Evolutionary conservation across 2,329 filamentous ascomycete genomes (phyloP).

Genomic region (Fusarium nematophilum): DNA sequence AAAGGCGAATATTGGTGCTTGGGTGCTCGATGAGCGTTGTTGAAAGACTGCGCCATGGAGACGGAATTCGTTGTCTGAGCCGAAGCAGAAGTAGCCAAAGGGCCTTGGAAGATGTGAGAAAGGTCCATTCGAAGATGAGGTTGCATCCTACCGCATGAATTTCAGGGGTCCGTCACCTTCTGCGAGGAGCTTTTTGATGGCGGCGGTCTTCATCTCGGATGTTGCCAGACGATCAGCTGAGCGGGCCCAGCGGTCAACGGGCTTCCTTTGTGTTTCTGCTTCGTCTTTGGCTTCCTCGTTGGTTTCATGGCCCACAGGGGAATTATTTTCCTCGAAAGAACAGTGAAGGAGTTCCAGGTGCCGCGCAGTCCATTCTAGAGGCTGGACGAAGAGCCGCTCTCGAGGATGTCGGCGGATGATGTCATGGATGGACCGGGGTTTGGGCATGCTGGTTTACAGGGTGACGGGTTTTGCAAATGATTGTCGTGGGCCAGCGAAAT

Average conservation of each 20-base stretch:
- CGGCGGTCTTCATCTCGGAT: constrained; percentile 37
- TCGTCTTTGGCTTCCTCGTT: fast-evolving
- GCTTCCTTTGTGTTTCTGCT: constrained; percentile 3
- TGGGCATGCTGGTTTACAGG: constrained; percentile 15
- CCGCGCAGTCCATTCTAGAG: constrained; percentile 35
- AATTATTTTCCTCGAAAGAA: constrained; percentile 32
- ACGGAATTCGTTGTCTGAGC: constrained; percentile 33
- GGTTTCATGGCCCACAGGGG: too few species aligned
- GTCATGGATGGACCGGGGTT: constrained; percentile 22
- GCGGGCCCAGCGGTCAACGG: constrained; percentile 19
- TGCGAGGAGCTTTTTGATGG: constrained; percentile 32
- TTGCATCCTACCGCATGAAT: constrained; percentile 28
- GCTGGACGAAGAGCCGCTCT: constrained; percentile 41
- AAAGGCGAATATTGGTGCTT: constrained; percentile 36
- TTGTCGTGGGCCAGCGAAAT: too few species aligned
- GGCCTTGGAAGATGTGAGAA: constrained; percentile 14
- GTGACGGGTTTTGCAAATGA: too few species aligned
- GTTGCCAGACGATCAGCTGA: constrained; percentile 34
- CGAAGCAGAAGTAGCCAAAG: constrained; percentile 40
- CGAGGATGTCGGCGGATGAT: constrained; percentile 39
- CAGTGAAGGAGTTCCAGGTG: constrained; percentile 35
- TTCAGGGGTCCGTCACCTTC: constrained; percentile 34
- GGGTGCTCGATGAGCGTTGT: constrained; percentile 5
- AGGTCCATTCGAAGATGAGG: not conserved
- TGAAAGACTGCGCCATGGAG: constrained; percentile 38